Conservation (phyloP, 495 filamentous ascomycete species). For the Penicillium bovifimosum region DNA sequence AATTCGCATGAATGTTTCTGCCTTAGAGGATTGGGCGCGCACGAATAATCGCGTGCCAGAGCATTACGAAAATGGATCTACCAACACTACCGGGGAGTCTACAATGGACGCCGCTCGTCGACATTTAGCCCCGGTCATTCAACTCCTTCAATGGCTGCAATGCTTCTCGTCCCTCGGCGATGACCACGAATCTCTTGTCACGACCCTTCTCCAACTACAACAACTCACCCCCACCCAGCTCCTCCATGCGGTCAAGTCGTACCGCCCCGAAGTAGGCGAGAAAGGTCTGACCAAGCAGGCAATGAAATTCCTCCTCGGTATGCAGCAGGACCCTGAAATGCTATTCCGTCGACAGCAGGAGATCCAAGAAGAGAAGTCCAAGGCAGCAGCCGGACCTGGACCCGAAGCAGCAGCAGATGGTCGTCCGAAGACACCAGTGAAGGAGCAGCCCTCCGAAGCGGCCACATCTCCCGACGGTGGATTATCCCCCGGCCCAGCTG, state of each 20-base stretch:
- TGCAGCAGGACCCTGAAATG: constrained; percentile 62
- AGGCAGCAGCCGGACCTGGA: constrained; percentile 18
- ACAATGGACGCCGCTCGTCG: constrained; percentile 74
- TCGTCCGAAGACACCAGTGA: constrained; percentile 42
- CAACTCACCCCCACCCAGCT: constrained; percentile 80
- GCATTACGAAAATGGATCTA: constrained; percentile 90
- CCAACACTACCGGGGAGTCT: constrained; percentile 77
- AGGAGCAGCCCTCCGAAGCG: constrained; percentile 33
- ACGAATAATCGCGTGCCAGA: constrained; percentile 90
- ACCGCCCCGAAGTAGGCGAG: constrained; percentile 91
- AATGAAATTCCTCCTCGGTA: constrained; percentile 73
- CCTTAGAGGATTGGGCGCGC: constrained; percentile 92
- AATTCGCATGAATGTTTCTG: constrained; percentile 97
- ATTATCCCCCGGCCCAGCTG: constrained; percentile 25
- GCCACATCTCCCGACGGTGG: constrained; percentile 20
- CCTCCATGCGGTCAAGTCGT: constrained; percentile 88
- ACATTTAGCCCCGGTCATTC: constrained; percentile 86
- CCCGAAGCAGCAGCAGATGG: constrained; percentile 18
- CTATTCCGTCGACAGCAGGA: constrained; percentile 33
- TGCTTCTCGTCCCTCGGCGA: constrained; percentile 96
- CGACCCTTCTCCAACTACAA: constrained; percentile 83
- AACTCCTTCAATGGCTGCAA: constrained; percentile 95
- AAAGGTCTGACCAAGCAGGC: constrained; percentile 81
- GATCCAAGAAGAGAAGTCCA: constrained; percentile 30
- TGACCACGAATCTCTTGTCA: constrained; percentile 78